Percentiles rank a stretch among this genome's conserved stretches.
These are phyloP conservation scores for Volvariella volvacea DNA, from an alignment of 1,284 basidiomycete genomes.

Conservation along the genomic window DNA sequence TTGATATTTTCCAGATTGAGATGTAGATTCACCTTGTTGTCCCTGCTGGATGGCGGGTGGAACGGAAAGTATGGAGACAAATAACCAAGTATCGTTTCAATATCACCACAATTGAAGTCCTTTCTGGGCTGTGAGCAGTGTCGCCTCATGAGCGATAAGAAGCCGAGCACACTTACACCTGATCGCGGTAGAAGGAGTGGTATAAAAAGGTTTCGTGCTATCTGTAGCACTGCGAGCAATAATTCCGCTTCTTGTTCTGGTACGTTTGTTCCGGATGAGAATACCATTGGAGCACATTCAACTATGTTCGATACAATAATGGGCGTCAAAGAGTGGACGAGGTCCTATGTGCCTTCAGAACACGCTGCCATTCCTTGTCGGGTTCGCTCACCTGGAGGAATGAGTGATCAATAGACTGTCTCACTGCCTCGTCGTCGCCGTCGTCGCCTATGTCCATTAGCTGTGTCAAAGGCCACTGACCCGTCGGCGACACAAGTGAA, in stretches of 20 bases:
- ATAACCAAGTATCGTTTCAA: conserved; percentile 58
- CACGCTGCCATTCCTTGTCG: background rate
- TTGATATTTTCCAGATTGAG: too few species aligned
- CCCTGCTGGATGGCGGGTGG: conserved; percentile 33
- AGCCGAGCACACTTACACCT: conserved; percentile 4
- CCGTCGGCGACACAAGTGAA: too few species aligned
- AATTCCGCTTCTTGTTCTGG: conserved; percentile 59
- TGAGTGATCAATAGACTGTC: background rate
- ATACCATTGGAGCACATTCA: conserved; percentile 78
- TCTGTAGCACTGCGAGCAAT: conserved; percentile 53
- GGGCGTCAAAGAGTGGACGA: conserved; percentile 56
- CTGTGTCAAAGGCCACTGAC: too few species aligned
- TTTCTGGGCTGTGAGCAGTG: too few species aligned
- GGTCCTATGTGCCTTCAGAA: conserved; percentile 16
- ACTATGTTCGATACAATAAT: conserved; percentile 78
- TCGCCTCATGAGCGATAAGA: background rate
- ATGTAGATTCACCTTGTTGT: conserved; percentile 44
- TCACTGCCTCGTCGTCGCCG: too few species aligned
- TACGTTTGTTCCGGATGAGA: conserved; percentile 53
- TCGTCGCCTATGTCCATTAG: too few species aligned
- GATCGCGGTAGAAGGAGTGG: conserved; percentile 36
- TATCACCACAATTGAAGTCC: conserved; percentile 24
- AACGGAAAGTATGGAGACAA: conserved; percentile 86
- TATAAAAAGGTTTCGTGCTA: conserved; percentile 65
- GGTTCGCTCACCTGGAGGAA: conserved; percentile 1